Evolutionary conservation across 768 basidiomycete genomes (phyloP), one percentile per base, ranked within the genome.

Genomic region (Phaeolepiota aurea): DNA sequence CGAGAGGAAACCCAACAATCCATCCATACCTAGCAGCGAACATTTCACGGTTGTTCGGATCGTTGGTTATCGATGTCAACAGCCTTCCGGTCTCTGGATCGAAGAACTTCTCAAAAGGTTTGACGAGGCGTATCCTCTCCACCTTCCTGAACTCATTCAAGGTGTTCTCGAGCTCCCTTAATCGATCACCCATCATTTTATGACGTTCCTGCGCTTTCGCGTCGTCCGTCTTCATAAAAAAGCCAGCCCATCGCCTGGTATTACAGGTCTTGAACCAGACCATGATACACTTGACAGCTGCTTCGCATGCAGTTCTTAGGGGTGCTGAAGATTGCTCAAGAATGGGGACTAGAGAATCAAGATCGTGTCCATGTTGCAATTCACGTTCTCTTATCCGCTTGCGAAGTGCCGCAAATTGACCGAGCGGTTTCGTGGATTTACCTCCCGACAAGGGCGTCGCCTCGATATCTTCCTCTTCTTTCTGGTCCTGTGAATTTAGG

Each of bases 31-130:
- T 56, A 1, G 64, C 63, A 40, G 67, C 59, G 43, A 69, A 72
- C 50, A 61, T 58, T 32, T 63, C 62, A 20, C 46, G 33, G 9
- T 45, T 44, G 23, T 52, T 49, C 12, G 25, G 25, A 19, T 45
- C 43, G 20, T 37, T 34, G 7, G 20, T 47, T 12, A 49, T 30
- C 3, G 41, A 32, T 20, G 52, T 54, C 47, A 58, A 22, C 34
- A 65, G 42, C 41, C 43, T 42, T 28, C 59, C 57, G 3, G 66
- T 69, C 28, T 50, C 48, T 4, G 51, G 46, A 49, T 69, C 68
- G 42, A 71, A 70, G 37, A 66, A 66, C 22, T 50, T 50, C 44
- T 70, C 62, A 40, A 58, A 72, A 0, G 69, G 71, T 40, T 57
- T 53, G 33, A 71, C 51, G 36, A 72, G 36, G 42, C 49, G 49